A percentile compares a stretch with the other conserved stretches of the same genome.
These are phyloP conservation scores for Mortierella sp. DNA, from an alignment of 371 early-diverging fungal species.

Conservation along the genomic window DNA sequence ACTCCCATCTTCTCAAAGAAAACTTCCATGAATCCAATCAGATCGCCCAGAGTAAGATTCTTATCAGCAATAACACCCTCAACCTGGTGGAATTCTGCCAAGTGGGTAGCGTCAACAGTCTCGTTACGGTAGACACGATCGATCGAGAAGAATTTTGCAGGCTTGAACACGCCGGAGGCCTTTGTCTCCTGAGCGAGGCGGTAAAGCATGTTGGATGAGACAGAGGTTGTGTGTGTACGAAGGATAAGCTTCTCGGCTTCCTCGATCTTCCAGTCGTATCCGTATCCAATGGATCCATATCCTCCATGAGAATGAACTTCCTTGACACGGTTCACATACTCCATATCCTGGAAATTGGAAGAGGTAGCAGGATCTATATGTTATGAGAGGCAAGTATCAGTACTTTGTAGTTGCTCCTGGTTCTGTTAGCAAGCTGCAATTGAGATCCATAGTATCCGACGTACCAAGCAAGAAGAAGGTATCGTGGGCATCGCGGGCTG, in stretches of 20 bases:
- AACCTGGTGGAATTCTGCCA: constrained; percentile 99
- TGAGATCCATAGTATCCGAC: constrained; percentile 4
- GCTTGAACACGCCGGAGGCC: constrained; percentile 78
- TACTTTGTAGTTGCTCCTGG: not conserved
- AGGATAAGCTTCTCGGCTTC: constrained; percentile 98
- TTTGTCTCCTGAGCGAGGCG: constrained; percentile 89
- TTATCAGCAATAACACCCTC: constrained; percentile 99
- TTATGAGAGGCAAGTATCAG: not conserved
- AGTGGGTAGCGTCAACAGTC: constrained; percentile 99
- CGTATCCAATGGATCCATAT: constrained; percentile 98
- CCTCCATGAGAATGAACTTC: constrained; percentile 96
- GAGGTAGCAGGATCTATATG: constrained; percentile 82
- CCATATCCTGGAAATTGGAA: constrained; percentile 81
- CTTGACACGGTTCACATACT: constrained; percentile 94
- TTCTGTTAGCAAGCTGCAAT: not conserved
- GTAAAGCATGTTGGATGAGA: constrained; percentile 95
- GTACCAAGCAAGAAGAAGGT: constrained; percentile 93
- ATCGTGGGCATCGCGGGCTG: constrained; percentile 99
- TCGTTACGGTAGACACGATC: constrained; percentile 99
- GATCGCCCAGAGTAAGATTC: constrained; percentile 95
- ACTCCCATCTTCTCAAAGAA: constrained; percentile 99
- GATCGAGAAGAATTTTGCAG: constrained; percentile 99
- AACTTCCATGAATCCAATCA: constrained; percentile 97
- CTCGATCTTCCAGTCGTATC: constrained; percentile 93
- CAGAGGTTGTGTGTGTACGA: constrained; percentile 99